These are phyloP conservation scores for Dictyostelium capitatum DNA, from an alignment of 78 protist genomes.

Conservation along the genomic window DNA sequence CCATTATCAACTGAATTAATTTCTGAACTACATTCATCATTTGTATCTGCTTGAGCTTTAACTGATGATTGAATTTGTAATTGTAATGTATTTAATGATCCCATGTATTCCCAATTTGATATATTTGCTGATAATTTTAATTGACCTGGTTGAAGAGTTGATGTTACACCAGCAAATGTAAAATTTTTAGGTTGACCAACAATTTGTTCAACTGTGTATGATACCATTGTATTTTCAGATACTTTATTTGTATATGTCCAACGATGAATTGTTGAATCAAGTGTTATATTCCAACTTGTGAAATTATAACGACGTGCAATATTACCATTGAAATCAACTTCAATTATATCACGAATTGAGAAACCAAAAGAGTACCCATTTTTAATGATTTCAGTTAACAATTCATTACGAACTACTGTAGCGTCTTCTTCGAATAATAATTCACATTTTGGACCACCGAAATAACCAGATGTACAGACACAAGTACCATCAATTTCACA, in stretches of 20 bases:
- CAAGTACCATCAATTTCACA: background rate
- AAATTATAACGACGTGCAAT: background rate
- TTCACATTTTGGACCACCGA: slow-evolving; percentile 11
- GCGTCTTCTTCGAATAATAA: background rate
- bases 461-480: slow-evolving; percentile 1
- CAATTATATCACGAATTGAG: background rate
- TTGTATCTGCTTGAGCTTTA: background rate
- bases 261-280: background rate
- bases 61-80: slow-evolving; percentile 1
- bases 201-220: slow-evolving; percentile 19
- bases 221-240: slow-evolving; percentile 16
- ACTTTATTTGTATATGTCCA: background rate
- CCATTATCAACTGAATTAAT: background rate
- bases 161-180: slow-evolving; percentile 37
- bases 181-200: background rate
- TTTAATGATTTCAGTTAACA: background rate
- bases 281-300: background rate
- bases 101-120: slow-evolving; percentile 39
- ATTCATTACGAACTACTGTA: background rate
- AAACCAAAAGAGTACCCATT: slow-evolving; percentile 34
- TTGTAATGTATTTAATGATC: slow-evolving; percentile 28
- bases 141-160: background rate
- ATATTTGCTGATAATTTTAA: slow-evolving; percentile 33
- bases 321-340: background rate
- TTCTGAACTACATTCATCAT: background rate